Percentiles rank a stretch among this genome's conserved stretches.
These are phyloP conservation scores for Obelidium mucronatum DNA, from an alignment of 192 early-diverging fungal species.

Conservation along the genomic window DNA sequence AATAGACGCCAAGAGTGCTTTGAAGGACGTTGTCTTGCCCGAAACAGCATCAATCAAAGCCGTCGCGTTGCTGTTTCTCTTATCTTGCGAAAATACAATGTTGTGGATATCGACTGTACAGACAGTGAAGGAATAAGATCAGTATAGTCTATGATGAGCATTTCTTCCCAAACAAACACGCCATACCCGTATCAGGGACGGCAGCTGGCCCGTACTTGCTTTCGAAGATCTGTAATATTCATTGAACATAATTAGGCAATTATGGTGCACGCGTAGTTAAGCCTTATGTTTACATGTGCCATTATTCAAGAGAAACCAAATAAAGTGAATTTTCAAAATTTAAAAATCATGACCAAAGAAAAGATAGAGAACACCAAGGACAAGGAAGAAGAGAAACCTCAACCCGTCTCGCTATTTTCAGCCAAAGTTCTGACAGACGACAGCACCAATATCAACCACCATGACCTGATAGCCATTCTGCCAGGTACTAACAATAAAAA, in stretches of 20 bases:
- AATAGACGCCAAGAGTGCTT: slow-evolving; percentile 50
- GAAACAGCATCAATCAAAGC: slow-evolving; percentile 64
- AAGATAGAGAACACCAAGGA: not conserved
- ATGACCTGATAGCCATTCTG: slow-evolving; percentile 10
- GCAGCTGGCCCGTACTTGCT: not conserved
- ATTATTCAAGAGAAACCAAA: too few relatives aligned
- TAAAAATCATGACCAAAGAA: too few relatives aligned
- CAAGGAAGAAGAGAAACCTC: not conserved
- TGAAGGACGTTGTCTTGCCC: slow-evolving; percentile 51
- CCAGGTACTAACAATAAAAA: not conserved
- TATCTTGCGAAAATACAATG: slow-evolving; percentile 15
- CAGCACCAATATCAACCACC: not conserved
- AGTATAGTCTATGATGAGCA: not conserved
- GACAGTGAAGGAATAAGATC: not conserved
- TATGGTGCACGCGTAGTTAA: too few relatives aligned
- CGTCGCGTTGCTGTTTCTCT: slow-evolving; percentile 8
- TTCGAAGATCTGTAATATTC: not conserved
- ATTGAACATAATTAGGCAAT: too few relatives aligned
- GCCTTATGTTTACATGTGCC: too few relatives aligned
- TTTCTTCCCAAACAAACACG: not conserved
- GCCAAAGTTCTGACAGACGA: slow-evolving; percentile 11
- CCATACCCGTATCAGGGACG: slow-evolving; percentile 4
- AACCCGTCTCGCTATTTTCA: not conserved
- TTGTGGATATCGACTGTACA: slow-evolving; percentile 22
- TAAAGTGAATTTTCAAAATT: too few relatives aligned